phyloP scores from a whole-genome alignment of 1,284 basidiomycete genomes.

The Moesziomyces globuligerus region DNA sequence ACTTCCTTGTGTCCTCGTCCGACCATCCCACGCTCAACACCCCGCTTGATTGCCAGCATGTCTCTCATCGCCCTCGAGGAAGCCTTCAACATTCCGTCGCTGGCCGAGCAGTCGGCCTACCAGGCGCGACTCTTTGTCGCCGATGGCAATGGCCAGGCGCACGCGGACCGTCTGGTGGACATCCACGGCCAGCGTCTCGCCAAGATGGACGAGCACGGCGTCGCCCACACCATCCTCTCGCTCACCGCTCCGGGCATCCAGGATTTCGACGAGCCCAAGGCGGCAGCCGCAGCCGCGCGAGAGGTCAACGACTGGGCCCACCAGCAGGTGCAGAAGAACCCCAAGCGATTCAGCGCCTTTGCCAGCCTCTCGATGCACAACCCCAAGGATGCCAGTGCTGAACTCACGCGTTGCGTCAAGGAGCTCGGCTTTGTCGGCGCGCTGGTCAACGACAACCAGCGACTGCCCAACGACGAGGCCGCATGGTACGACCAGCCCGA shows the following conservation, averaged over 20 bases:
- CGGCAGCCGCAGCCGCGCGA: constrained; percentile 47
- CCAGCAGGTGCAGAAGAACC: constrained; percentile 57
- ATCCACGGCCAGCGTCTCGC: constrained; percentile 55
- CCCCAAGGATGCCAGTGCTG: constrained; percentile 61
- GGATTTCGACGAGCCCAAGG: constrained; percentile 57
- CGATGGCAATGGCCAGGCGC: constrained; percentile 44
- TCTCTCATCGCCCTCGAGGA: constrained; percentile 48
- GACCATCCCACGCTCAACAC: not conserved
- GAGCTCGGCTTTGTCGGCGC: constrained; percentile 51
- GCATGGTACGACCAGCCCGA: constrained; percentile 48
- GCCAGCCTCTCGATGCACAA: constrained; percentile 67
- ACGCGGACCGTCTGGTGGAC: constrained; percentile 49
- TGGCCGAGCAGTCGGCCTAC: constrained; percentile 48
- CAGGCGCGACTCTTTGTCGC: constrained; percentile 47
- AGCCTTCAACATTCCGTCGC: constrained; percentile 47
- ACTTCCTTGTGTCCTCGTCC: not conserved
- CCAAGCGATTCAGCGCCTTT: constrained; percentile 65
- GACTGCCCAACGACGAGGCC: constrained; percentile 43
- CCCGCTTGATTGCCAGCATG: constrained; percentile 5
- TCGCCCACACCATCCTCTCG: constrained; percentile 58
- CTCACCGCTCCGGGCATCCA: constrained; percentile 62
- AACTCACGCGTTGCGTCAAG: constrained; percentile 64
- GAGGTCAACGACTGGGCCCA: constrained; percentile 60
- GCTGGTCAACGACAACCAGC: constrained; percentile 48
- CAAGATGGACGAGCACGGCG: constrained; percentile 60